phyloP scores from a whole-genome alignment of 352 stramenopile genomes.

The Plasmopara muralis region DNA sequence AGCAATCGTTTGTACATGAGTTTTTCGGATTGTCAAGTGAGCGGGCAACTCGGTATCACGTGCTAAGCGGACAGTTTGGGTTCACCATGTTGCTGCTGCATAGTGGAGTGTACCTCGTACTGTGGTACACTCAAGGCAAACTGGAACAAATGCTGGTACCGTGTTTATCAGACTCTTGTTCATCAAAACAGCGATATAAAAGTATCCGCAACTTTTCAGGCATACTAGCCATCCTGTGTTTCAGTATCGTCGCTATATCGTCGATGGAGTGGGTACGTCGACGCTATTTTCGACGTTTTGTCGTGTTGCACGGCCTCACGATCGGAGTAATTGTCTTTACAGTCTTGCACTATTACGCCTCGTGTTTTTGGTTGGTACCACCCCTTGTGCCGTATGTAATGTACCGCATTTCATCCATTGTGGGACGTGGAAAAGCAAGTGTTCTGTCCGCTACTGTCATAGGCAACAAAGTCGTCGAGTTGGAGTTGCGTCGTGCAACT shows the following conservation, averaged over 20 bases:
- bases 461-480: constrained; percentile 43
- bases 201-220: constrained; percentile 60
- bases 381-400: constrained; percentile 49
- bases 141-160: constrained; percentile 49
- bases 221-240: constrained; percentile 34
- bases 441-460: constrained; percentile 36
- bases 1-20: constrained; percentile 62
- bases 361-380: constrained; percentile 51
- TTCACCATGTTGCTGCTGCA: constrained; percentile 40
- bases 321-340: constrained; percentile 39
- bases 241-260: constrained; percentile 33
- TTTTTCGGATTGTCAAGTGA: constrained; percentile 50
- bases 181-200: constrained; percentile 41
- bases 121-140: constrained; percentile 48
- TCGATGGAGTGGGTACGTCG: constrained; percentile 53
- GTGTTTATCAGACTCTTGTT: constrained; percentile 34
- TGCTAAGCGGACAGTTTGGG: constrained; percentile 50
- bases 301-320: constrained; percentile 45
- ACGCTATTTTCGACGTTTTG: constrained; percentile 47
- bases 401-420: constrained; percentile 48
- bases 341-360: constrained; percentile 62
- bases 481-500: constrained; percentile 44
- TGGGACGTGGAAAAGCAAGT: constrained; percentile 32
- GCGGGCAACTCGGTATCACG: constrained; percentile 51
- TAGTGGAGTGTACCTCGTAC: constrained; percentile 42